Percentiles rank a stretch among this genome's conserved stretches.
Conservation (phyloP, 2,329 filamentous ascomycete genomes). For the Capronia epimyces region DNA sequence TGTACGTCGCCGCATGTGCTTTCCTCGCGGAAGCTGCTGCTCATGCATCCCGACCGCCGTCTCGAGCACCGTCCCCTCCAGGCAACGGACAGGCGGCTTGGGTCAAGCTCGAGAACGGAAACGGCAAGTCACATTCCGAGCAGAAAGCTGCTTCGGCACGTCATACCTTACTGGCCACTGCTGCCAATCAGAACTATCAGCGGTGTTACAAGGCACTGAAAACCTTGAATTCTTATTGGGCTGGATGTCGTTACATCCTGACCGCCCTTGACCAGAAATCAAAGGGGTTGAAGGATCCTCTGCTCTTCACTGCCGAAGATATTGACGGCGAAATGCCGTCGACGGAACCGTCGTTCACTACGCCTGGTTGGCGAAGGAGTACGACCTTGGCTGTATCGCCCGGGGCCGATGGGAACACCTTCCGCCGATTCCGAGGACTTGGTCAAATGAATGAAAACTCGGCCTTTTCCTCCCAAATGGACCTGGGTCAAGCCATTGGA, state of each 20-base stretch:
- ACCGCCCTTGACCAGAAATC: slow-evolving; percentile 82
- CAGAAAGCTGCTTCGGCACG: slow-evolving; percentile 42
- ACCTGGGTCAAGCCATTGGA: slow-evolving; percentile 60
- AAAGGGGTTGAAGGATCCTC: slow-evolving; percentile 74
- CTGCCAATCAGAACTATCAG: slow-evolving; percentile 81
- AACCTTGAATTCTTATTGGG: slow-evolving; percentile 78
- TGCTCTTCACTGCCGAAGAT: slow-evolving; percentile 64
- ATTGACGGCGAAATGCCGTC: slow-evolving; percentile 62
- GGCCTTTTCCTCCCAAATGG: slow-evolving; percentile 44
- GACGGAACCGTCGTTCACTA: slow-evolving; percentile 46
- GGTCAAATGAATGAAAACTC: slow-evolving; percentile 31
- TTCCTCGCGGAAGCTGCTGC: slow-evolving; percentile 78
- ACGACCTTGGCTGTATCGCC: slow-evolving; percentile 33
- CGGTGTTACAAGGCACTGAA: slow-evolving; percentile 78
- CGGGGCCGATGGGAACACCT: slow-evolving; percentile 12
- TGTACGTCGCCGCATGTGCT: slow-evolving; percentile 84
- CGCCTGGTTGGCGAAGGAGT: slow-evolving; percentile 46
- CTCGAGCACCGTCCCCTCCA: slow-evolving; percentile 54
- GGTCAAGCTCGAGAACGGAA: slow-evolving; percentile 3
- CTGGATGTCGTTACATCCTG: slow-evolving; percentile 78
- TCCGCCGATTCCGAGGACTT: slow-evolving; percentile 9
- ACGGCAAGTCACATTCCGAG: slow-evolving; percentile 5
- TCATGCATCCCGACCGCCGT: slow-evolving; percentile 60
- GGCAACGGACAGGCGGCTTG: slow-evolving; percentile 12
- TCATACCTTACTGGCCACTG: slow-evolving; percentile 71